phyloP scores from a whole-genome alignment of 2,329 filamentous ascomycete species.

The Aspergillus unguis region DNA sequence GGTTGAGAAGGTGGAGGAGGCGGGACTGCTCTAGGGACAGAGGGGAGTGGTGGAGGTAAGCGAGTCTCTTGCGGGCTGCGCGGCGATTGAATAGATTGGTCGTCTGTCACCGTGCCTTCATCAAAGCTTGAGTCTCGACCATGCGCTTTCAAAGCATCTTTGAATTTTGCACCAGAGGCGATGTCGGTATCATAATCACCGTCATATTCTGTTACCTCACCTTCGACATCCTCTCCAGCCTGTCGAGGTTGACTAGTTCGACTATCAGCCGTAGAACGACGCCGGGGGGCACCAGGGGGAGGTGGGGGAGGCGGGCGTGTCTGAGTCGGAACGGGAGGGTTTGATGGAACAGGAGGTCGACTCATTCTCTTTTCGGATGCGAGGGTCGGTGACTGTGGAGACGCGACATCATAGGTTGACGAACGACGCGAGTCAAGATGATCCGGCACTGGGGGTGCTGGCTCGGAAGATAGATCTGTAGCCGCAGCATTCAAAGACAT shows the following conservation, averaged over 20 bases:
- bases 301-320: conserved; percentile 66
- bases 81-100: conserved; percentile 50
- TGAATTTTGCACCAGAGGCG: conserved; percentile 86
- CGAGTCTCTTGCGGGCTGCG: conserved; percentile 39
- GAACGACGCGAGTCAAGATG: conserved; percentile 38
- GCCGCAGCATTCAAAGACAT: conserved; percentile 44
- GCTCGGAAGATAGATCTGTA: conserved; percentile 40
- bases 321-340: conserved; percentile 45
- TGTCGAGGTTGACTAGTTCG: conserved; percentile 43
- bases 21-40: conserved; percentile 59
- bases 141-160: conserved; percentile 85
- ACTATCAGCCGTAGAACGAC: conserved; percentile 59
- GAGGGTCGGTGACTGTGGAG: conserved; percentile 30
- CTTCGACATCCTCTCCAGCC: conserved; percentile 62
- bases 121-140: conserved; percentile 73
- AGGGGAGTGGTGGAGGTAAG: conserved; percentile 52
- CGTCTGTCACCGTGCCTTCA: conserved; percentile 58
- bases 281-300: conserved; percentile 49
- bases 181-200: conserved; percentile 98
- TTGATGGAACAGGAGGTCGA: conserved; percentile 38
- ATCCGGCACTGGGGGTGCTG: conserved; percentile 44
- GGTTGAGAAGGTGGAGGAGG: conserved; percentile 65
- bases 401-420: conserved; percentile 46
- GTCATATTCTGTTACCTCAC: conserved; percentile 89
- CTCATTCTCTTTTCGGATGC: conserved; percentile 42